phyloP scores from a whole-genome alignment of 306 rosid genomes.

The Rosa rugosa region DNA sequence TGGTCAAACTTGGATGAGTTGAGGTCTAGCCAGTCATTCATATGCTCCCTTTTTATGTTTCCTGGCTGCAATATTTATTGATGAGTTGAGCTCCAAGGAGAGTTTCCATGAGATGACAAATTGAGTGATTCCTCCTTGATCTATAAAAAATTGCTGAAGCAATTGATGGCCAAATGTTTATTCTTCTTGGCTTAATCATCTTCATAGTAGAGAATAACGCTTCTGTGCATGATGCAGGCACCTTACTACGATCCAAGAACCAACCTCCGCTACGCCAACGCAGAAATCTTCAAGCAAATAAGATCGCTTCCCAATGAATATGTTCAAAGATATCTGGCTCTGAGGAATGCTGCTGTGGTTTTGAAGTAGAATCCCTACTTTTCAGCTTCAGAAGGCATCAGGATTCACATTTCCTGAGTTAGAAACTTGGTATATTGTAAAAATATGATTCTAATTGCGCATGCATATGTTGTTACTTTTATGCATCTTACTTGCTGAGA shows the following conservation, averaged over 20 bases:
- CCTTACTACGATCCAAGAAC: conserved; percentile 89
- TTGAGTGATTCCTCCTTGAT: background rate
- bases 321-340: conserved; percentile 81
- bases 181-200: background rate
- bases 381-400: conserved; percentile 4
- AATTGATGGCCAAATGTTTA: background rate
- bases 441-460: background rate
- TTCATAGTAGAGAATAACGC: background rate
- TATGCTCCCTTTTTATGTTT: conserved; percentile 7
- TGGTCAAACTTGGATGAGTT: background rate
- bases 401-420: background rate
- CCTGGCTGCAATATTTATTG: background rate
- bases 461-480: background rate
- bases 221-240: conserved; percentile 57
- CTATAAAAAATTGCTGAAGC: background rate
- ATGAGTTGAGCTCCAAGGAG: background rate
- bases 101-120: background rate
- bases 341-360: conserved; percentile 81
- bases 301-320: conserved; percentile 84
- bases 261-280: conserved; percentile 75
- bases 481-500: background rate
- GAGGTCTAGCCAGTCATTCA: background rate
- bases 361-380: conserved; percentile 44
- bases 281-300: conserved; percentile 76
- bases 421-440: background rate